These are phyloP conservation scores for Diospyros lotus DNA, from an alignment of 148 eudicot genomes.

Conservation along the genomic window DNA sequence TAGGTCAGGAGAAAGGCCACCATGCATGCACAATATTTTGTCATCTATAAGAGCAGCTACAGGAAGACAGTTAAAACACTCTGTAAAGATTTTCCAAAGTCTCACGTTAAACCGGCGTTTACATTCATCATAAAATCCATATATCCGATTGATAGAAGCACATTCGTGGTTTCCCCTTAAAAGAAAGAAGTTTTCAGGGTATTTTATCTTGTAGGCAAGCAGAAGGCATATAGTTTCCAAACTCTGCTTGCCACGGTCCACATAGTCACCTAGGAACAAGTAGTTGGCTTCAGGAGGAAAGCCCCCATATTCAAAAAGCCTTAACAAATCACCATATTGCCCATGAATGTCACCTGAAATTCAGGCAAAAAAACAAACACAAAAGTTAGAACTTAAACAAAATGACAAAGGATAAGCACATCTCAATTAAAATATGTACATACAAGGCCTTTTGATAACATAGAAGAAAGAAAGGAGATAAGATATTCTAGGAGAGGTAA, in stretches of 20 bases:
- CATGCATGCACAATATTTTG: slow-evolving; percentile 80
- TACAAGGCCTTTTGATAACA: neutral
- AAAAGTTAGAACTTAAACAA: neutral
- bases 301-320: slow-evolving; percentile 81
- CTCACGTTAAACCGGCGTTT: slow-evolving; percentile 74
- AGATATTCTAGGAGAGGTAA: no score
- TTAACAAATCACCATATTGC: slow-evolving; percentile 68
- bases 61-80: slow-evolving; percentile 75
- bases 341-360: slow-evolving; percentile 79
- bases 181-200: slow-evolving; percentile 70
- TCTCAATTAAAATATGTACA: neutral
- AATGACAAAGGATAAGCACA: neutral
- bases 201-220: slow-evolving; percentile 68
- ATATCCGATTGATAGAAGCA: slow-evolving; percentile 64
- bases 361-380: neutral
- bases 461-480: neutral
- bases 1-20: slow-evolving; percentile 74
- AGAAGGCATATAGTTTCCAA: slow-evolving; percentile 69
- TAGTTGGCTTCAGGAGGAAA: slow-evolving; percentile 80
- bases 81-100: slow-evolving; percentile 66
- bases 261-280: slow-evolving; percentile 73
- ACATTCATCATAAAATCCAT: slow-evolving; percentile 77
- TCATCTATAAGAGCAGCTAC: slow-evolving; percentile 78
- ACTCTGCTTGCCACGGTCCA: slow-evolving; percentile 75
- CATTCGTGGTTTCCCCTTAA: slow-evolving; percentile 72